These are phyloP conservation scores for Asclepias syriaca DNA, from an alignment of 257 asterid genomes.

Conservation along the genomic window DNA sequence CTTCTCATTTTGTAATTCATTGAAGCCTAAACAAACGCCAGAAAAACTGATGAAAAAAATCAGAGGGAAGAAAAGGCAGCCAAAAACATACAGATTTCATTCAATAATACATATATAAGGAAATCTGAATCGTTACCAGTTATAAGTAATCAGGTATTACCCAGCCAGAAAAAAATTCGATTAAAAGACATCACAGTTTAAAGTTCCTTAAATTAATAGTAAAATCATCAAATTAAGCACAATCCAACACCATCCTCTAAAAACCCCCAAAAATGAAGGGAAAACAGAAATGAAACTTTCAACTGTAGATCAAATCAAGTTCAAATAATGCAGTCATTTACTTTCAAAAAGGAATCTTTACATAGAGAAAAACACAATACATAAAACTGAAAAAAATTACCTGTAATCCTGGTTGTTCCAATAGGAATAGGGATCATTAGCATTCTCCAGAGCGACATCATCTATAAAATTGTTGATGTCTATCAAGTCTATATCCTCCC, in stretches of 20 bases:
- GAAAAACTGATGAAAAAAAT: neutral
- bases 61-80: neutral
- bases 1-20: neutral
- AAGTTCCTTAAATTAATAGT: neutral
- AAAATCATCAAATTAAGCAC: neutral
- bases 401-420: slow-evolving; percentile 16
- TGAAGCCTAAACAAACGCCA: neutral
- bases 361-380: neutral
- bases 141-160: neutral
- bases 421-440: slow-evolving; percentile 15
- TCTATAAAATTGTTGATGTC: slow-evolving; percentile 20
- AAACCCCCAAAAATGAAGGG: neutral
- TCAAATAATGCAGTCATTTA: neutral
- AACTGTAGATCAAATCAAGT: neutral
- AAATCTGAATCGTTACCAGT: neutral
- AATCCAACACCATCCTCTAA: neutral
- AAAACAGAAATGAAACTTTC: neutral
- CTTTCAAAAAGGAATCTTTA: neutral
- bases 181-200: neutral
- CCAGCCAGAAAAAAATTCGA: neutral
- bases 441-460: slow-evolving; percentile 13
- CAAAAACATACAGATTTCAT: neutral
- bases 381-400: neutral
- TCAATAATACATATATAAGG: too few species aligned
- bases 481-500: slow-evolving; percentile 21